Percentiles rank a stretch among this genome's conserved stretches.
Evolutionary conservation across 306 rosid genomes (phyloP).

Genomic region (Acacia confusa): DNA sequence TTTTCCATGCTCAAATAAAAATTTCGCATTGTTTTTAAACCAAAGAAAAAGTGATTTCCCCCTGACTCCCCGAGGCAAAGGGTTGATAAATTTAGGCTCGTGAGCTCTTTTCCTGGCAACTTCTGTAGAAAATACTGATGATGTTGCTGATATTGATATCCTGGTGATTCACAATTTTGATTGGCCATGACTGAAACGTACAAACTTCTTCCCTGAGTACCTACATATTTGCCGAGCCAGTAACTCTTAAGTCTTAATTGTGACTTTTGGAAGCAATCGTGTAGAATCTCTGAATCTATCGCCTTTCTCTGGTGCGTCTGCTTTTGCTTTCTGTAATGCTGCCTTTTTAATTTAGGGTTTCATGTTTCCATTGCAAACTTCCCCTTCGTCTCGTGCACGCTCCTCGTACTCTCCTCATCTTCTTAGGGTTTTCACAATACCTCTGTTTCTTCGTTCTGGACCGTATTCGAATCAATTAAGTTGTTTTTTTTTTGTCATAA

Average conservation of each 20-base stretch:
- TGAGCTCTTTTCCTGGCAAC: background rate
- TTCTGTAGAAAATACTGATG: background rate
- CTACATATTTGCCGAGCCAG: background rate
- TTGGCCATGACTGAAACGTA: background rate
- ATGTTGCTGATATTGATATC: background rate
- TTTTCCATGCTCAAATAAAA: no score
- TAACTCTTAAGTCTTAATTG: background rate
- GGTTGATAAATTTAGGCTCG: background rate
- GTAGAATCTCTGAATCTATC: background rate
- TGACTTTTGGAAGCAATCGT: background rate
- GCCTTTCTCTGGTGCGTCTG: background rate
- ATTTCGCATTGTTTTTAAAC: background rate
- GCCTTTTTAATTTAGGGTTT: background rate
- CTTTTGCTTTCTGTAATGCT: background rate
- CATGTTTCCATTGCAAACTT: background rate
- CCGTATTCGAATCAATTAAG: background rate
- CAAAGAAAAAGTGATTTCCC: no score
- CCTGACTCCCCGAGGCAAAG: no score
- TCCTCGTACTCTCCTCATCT: background rate
- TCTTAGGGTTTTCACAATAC: constrained; percentile 41
- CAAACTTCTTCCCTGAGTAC: background rate
- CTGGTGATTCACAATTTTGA: background rate
- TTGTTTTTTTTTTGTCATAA: background rate
- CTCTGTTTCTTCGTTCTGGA: background rate
- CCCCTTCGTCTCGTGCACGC: background rate